Conservation (phyloP, 257 asterid species). For the Solanum clarkiae region DNA sequence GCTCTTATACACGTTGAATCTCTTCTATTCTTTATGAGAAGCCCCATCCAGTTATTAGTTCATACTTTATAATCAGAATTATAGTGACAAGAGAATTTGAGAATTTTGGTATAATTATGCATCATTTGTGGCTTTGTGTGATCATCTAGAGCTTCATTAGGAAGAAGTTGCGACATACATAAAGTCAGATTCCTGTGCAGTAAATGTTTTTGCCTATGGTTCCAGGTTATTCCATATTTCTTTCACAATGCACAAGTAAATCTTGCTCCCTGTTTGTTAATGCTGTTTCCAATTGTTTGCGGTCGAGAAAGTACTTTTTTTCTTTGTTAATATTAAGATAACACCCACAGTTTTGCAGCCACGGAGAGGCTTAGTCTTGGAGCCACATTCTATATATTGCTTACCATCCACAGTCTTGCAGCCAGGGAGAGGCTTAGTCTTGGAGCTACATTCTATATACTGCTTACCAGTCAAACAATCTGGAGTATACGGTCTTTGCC, state of each 20-base stretch:
- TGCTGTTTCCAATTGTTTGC: background rate
- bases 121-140: background rate
- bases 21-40: background rate
- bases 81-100: background rate
- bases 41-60: background rate
- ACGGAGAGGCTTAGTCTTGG: background rate
- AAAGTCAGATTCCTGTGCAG: background rate
- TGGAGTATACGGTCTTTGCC: conserved; percentile 87
- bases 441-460: background rate
- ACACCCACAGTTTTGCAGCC: background rate
- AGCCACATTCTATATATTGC: background rate
- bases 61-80: background rate
- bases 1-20: background rate
- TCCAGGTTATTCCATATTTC: background rate
- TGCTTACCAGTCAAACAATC: conserved; percentile 85
- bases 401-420: background rate
- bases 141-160: background rate
- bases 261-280: background rate
- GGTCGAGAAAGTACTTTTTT: background rate
- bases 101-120: background rate
- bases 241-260: background rate
- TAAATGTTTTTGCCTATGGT: background rate
- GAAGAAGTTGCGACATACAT: background rate
- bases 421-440: background rate
- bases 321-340: background rate